phyloP scores from a whole-genome alignment of 1,139 yeast species.

The Pichia norvegensis region DNA sequence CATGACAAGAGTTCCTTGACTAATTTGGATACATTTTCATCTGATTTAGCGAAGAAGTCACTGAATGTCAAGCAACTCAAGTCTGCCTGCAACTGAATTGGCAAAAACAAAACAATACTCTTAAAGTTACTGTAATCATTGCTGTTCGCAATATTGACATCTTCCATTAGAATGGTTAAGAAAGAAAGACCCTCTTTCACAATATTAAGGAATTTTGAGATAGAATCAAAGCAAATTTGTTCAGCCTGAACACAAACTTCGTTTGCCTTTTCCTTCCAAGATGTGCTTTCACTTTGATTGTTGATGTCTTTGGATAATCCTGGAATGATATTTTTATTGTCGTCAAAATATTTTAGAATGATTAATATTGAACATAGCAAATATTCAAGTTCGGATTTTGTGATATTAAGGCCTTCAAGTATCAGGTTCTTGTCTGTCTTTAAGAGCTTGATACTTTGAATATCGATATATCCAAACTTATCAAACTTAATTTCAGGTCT shows the following conservation, averaged over 20 bases:
- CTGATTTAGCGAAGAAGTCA: slow-evolving; percentile 66
- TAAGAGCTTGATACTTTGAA: slow-evolving; percentile 39
- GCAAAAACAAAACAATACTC: slow-evolving; percentile 64
- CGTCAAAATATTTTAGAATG: slow-evolving; percentile 49
- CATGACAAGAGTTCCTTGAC: slow-evolving; percentile 84
- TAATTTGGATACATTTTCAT: slow-evolving; percentile 51
- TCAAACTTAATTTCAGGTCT: slow-evolving; percentile 38
- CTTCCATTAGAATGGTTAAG: slow-evolving; percentile 73
- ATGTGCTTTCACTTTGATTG: slow-evolving; percentile 24
- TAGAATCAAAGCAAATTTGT: slow-evolving; percentile 76
- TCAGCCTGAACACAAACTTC: slow-evolving; percentile 87
- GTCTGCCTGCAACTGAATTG: slow-evolving; percentile 59
- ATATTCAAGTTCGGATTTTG: slow-evolving; percentile 52
- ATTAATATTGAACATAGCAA: slow-evolving; percentile 61
- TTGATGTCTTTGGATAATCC: slow-evolving; percentile 41
- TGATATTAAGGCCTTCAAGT: slow-evolving; percentile 40
- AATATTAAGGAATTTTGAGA: slow-evolving; percentile 66
- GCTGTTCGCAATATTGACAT: slow-evolving; percentile 33
- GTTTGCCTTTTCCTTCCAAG: slow-evolving; percentile 31
- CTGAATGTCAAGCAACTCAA: slow-evolving; percentile 61
- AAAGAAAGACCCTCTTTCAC: slow-evolving; percentile 89
- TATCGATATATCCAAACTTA: slow-evolving; percentile 30
- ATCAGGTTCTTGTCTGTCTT: slow-evolving; percentile 30
- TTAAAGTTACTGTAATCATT: slow-evolving; percentile 30
- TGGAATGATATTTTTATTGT: slow-evolving; percentile 54